These are phyloP conservation scores for Pyrenophora teres DNA, from an alignment of 2,329 filamentous ascomycete species.

Conservation along the genomic window DNA sequence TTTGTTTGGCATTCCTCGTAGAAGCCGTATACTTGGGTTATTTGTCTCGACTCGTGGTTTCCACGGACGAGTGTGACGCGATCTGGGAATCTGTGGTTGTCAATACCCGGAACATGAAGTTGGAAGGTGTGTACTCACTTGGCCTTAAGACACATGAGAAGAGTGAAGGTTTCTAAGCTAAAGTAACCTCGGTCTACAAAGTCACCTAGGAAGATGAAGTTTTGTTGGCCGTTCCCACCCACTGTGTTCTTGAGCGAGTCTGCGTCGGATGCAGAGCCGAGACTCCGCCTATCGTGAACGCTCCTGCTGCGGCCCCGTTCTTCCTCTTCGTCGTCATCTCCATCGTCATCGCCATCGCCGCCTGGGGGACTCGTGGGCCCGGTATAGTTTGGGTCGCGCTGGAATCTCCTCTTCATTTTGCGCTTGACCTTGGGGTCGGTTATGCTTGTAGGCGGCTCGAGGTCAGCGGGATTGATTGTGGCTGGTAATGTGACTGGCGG, in stretches of 20 bases:
- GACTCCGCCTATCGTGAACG: constrained; percentile 47
- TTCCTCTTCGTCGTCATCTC: constrained; percentile 54
- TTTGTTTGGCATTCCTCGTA: constrained; percentile 99
- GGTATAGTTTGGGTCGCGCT: constrained; percentile 58
- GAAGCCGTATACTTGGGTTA: constrained; percentile 98
- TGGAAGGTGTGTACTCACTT: constrained; percentile 55
- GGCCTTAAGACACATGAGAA: constrained; percentile 73
- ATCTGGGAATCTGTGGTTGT: constrained; percentile 64
- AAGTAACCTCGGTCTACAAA: constrained; percentile 78
- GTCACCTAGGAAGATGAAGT: constrained; percentile 72
- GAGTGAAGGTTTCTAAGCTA: constrained; percentile 72
- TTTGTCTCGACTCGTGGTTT: constrained; percentile 97
- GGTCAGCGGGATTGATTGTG: constrained; percentile 85
- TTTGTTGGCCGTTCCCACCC: constrained; percentile 63
- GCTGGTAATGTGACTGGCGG: constrained; percentile 67
- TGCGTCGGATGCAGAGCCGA: constrained; percentile 49
- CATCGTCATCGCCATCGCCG: constrained; percentile 55
- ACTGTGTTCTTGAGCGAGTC: constrained; percentile 47
- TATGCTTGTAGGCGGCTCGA: constrained; percentile 88
- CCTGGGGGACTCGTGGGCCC: constrained; percentile 57
- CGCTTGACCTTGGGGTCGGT: constrained; percentile 84
- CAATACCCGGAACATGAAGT: not conserved
- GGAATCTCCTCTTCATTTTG: constrained; percentile 70
- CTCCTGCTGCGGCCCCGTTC: constrained; percentile 52
- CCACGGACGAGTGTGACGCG: constrained; percentile 74